phyloP scores from a whole-genome alignment of 108 stramenopile species.

The Cyclostephanos tholiformis region DNA sequence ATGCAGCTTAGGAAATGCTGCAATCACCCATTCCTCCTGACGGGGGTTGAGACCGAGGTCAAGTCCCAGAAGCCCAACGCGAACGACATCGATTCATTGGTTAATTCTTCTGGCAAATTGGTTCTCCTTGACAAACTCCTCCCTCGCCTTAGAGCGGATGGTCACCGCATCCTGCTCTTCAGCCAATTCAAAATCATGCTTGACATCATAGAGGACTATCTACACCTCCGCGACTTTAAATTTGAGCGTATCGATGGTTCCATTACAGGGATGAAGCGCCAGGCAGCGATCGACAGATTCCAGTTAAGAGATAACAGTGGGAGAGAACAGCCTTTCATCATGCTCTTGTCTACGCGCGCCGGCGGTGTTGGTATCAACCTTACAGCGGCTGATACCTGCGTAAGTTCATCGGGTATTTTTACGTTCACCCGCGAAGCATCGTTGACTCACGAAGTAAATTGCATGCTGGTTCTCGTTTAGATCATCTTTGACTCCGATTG shows the following conservation, averaged over 20 bases:
- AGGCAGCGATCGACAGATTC: slow-evolving; percentile 94
- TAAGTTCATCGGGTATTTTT: slow-evolving; percentile 20
- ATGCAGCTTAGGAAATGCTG: slow-evolving; percentile 97
- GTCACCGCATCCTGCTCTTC: slow-evolving; percentile 95
- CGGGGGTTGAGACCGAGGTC: slow-evolving; percentile 81
- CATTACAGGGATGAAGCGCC: slow-evolving; percentile 90
- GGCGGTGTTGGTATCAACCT: slow-evolving; percentile 97
- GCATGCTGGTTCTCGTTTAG: slow-evolving; percentile 61
- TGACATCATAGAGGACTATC: slow-evolving; percentile 96
- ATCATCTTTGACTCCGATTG: slow-evolving; percentile 96
- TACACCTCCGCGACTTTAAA: slow-evolving; percentile 61
- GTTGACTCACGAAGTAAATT: too few species aligned
- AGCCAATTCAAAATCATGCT: slow-evolving; percentile 98
- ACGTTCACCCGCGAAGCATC: not conserved
- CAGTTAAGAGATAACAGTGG: slow-evolving; percentile 66
- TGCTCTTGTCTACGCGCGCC: slow-evolving; percentile 95
- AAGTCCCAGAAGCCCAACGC: slow-evolving; percentile 42
- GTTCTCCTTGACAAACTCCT: slow-evolving; percentile 97
- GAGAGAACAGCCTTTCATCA: slow-evolving; percentile 86
- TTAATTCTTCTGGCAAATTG: slow-evolving; percentile 91
- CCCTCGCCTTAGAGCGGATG: slow-evolving; percentile 88
- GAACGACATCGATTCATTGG: slow-evolving; percentile 66
- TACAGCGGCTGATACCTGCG: slow-evolving; percentile 91
- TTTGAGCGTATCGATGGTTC: slow-evolving; percentile 96
- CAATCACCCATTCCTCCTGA: slow-evolving; percentile 98